Evolutionary conservation across 306 rosid genomes (phyloP).

Genomic region (Dryas alaskensis): DNA sequence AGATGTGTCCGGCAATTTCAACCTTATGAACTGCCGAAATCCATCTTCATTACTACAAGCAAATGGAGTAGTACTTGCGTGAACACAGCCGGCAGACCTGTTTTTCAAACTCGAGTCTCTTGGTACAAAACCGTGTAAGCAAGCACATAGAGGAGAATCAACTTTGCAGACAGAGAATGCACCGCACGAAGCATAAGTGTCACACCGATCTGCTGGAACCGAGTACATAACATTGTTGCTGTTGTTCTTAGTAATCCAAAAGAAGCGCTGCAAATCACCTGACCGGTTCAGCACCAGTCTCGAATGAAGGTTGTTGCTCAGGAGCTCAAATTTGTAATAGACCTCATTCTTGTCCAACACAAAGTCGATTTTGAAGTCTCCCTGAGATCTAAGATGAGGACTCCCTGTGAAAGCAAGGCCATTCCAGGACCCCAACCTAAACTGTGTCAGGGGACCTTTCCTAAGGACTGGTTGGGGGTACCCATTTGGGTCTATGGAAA

Average conservation of each 20-base stretch:
- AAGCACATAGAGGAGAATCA: conserved; percentile 29
- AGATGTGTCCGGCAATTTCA: conserved; percentile 44
- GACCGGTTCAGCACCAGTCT: conserved; percentile 45
- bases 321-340: conserved; percentile 39
- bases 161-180: conserved; percentile 30
- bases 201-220: conserved; percentile 41
- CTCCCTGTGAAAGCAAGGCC: conserved; percentile 32
- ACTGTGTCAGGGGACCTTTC: conserved; percentile 31
- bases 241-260: conserved; percentile 28
- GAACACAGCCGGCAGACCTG: conserved; percentile 36
- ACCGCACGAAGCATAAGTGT: conserved; percentile 41
- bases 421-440: conserved; percentile 51
- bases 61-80: not conserved
- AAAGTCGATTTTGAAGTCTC: not conserved
- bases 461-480: conserved; percentile 36
- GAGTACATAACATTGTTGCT: not conserved
- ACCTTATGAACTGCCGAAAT: conserved; percentile 24
- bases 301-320: conserved; percentile 23
- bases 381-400: not conserved
- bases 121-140: conserved; percentile 45
- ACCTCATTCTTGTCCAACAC: conserved; percentile 36
- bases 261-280: conserved; percentile 12
- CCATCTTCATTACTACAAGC: conserved; percentile 26
- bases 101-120: conserved; percentile 32
- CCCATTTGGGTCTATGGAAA: not conserved